Conservation (phyloP, 257 asterid genomes). For the Solanum tacnaense region DNA sequence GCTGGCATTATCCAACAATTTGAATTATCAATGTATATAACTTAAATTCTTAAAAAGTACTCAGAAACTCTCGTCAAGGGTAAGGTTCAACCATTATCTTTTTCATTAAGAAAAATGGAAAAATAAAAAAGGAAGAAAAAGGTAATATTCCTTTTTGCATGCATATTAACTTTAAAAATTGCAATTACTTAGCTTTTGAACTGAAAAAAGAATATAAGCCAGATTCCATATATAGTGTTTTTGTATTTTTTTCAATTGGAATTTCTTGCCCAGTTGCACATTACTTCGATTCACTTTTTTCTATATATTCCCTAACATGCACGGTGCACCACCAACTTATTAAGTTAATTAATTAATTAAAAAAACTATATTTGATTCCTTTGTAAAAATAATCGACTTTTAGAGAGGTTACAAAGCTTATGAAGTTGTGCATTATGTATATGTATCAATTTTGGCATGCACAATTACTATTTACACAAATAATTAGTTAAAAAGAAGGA, state of each 20-base stretch:
- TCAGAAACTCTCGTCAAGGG: rapidly evolving
- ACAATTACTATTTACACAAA: not conserved
- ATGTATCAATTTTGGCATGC: not conserved
- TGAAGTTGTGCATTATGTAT: not conserved
- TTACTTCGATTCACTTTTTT: not conserved
- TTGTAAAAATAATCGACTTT: not conserved
- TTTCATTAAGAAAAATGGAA: not conserved
- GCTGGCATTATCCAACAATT: no score
- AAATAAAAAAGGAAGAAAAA: not conserved
- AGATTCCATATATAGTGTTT: not conserved
- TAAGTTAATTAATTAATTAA: not conserved
- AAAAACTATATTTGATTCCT: not conserved
- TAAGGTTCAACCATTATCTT: not conserved
- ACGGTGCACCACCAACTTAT: not conserved
- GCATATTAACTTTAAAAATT: not conserved
- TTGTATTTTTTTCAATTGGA: not conserved
- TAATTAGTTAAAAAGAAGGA: not conserved
- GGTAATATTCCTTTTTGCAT: not conserved
- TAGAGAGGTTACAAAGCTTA: no score
- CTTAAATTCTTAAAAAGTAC: not conserved
- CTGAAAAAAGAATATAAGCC: not conserved
- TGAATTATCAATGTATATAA: not conserved
- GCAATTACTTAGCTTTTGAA: not conserved
- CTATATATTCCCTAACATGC: not conserved
- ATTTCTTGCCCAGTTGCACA: not conserved